Evolutionary conservation across 2,329 filamentous ascomycete genomes (phyloP).

Genomic region (Cucurbitaria berberidis): DNA sequence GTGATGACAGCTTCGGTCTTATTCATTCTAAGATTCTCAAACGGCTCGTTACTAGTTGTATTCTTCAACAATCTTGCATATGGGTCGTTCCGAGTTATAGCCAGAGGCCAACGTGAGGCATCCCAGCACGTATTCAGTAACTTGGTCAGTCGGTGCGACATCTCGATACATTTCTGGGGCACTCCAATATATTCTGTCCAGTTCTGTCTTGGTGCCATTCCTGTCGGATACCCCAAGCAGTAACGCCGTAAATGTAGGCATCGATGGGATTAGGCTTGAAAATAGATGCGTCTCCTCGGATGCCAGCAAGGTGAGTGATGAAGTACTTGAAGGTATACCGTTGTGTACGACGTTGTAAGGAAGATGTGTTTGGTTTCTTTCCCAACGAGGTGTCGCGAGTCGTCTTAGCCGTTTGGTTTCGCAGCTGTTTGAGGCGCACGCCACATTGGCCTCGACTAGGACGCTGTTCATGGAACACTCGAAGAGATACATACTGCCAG

Average conservation of each 20-base stretch:
- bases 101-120: slow-evolving; percentile 5
- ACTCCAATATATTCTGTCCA: slow-evolving; percentile 3
- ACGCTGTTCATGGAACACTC: slow-evolving; percentile 12
- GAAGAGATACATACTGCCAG: not conserved
- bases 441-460: slow-evolving; percentile 6
- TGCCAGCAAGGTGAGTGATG: not conserved
- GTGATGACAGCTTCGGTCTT: slow-evolving; percentile 1
- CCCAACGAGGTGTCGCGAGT: not conserved
- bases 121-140: slow-evolving; percentile 9
- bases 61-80: not conserved
- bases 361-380: not conserved
- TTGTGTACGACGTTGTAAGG: slow-evolving; percentile 4
- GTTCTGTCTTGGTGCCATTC: not conserved
- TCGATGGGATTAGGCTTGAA: slow-evolving; percentile 4
- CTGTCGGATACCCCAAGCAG: slow-evolving; percentile 1
- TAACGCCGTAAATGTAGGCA: slow-evolving; percentile 5
- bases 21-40: not conserved
- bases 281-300: not conserved
- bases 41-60: not conserved
- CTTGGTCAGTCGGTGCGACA: slow-evolving; percentile 5
- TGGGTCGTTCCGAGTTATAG: slow-evolving; percentile 7
- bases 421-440: slow-evolving; percentile 1
- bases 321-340: not conserved
- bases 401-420: slow-evolving; percentile 1
- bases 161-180: not conserved